Base-by-base conservation (phyloP, 2,329 filamentous ascomycete species). In the Immersiporthe knoxdaviesiana region DNA sequence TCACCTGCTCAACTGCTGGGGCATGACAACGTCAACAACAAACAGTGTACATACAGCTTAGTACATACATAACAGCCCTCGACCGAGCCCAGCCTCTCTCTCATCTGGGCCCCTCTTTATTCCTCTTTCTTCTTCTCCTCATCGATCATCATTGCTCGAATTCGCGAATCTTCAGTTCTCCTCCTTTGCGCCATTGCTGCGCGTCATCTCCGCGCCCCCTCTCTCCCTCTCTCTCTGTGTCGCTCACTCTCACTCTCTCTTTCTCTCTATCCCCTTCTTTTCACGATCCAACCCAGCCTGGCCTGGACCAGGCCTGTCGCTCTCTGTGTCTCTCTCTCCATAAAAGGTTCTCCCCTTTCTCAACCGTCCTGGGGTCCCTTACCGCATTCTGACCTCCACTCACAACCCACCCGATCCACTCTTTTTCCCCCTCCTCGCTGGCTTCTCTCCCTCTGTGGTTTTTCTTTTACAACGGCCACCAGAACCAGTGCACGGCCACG, bases 371-470 rank as follows among this genome's bases (percentile, higher is more conserved):
- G 30, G 59, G 61, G 41, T 50, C 70, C 62, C 59, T 70, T 66
- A 69, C 68, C 68, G 70, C 65, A 71, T 68, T 54, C 59, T 65
- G 27, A 64, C 47, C 67, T 62, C 69, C 69, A 71, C 69, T 27
- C 59, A 50, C 44, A 47, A 47, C 44, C 44, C 44, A 64, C 52
- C 61, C 58, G 63, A 54, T 69, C 69, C 69, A 69, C 69, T 61
- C 63, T 64, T 47, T 52, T 65, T 52, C 59, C 52, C 68, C 24
- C 65, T 61, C 44, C 58, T n/a, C 27, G 18, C 58, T 18, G 56
- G 30, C 18, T 24, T 18, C 16, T 62, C 35, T 14, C 59, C 11
- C 59, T 50, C 35, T 41, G 63, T 47, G 39, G 10, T 24, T 41
- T 54, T 62, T 32, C 61, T 61, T 41, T 21, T n/a, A 32, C 52